Evolutionary conservation across 371 early-diverging fungal species (phyloP).

Genomic region (Lichtheimia ornata): DNA sequence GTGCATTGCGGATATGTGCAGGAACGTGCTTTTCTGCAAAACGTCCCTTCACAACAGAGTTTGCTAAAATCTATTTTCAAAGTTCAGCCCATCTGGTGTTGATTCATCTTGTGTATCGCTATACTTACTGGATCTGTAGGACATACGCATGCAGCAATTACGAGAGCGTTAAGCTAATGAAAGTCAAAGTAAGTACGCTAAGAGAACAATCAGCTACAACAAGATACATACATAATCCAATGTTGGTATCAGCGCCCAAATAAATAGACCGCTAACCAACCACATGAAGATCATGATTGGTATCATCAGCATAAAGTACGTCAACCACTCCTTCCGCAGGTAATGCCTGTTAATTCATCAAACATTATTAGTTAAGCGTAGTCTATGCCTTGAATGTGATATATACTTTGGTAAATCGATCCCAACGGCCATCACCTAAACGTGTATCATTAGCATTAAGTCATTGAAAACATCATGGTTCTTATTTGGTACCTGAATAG

Average conservation of each 20-base stretch:
- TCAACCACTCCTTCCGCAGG: conserved; percentile 60
- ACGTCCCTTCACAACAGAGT: conserved; percentile 94
- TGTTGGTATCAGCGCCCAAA: conserved; percentile 67
- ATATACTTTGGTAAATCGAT: conserved; percentile 75
- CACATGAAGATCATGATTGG: conserved; percentile 91
- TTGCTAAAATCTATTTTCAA: conserved; percentile 74
- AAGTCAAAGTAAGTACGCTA: not conserved
- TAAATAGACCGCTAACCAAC: conserved; percentile 71
- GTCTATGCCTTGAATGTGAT: not conserved
- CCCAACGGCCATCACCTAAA: conserved; percentile 84
- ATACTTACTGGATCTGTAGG: conserved; percentile 92
- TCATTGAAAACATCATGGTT: not conserved
- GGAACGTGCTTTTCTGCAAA: conserved; percentile 96
- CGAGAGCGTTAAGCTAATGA: conserved; percentile 65
- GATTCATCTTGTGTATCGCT: too few species aligned
- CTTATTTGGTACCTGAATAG: conserved; percentile 62
- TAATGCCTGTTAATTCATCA: conserved; percentile 38
- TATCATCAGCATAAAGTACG: conserved; percentile 77
- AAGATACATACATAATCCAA: conserved; percentile 59
- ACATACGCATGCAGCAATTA: conserved; percentile 88
- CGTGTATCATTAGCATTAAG: not conserved
- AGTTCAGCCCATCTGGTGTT: too few species aligned
- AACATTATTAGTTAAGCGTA: not conserved
- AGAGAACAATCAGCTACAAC: not conserved
- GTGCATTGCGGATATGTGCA: conserved; percentile 78